Evolutionary conservation across 805 yeast genomes (phyloP), one percentile per base, ranked within the genome.

Genomic region (Cyberlindnera mrakii): DNA sequence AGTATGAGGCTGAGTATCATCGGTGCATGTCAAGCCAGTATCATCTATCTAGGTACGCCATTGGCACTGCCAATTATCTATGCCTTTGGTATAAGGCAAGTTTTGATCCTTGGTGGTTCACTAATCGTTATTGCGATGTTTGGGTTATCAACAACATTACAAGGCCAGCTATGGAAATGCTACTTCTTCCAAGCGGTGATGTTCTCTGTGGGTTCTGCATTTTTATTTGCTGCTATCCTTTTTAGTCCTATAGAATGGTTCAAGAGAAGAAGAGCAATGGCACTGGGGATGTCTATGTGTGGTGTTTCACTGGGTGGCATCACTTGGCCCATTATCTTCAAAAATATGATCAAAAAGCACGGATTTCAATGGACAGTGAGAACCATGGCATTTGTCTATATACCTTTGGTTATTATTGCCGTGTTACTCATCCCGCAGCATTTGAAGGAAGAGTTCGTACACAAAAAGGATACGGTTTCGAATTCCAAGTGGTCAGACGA

Each of bases 201-300:
- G 43, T 51, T 50, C 40, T 41, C 55, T 3, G 23, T 54, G 15
- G 58, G 58, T 4, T 33, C 43, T 8, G 78, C 84, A 0, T 53
- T 78, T 7, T 62, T 78, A 30, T 74, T 77, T 39, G 66, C 80
- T 5, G 81, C 89, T 0, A 77, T 76, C 6, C 63, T 80, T 31
- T 71, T 78, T 8, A 60, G 82, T 7, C 56, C 84, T 17, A 85
- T 87, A 0, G 88, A 81, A 43, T 83, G 85, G 82, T 84, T 84
- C 60, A 63, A 75, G 35, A 77, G 72, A 48, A 78, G 67, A 46
- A 68, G 89, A 52, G 80, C 82, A 1, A 59, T 68, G 15, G 77
- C 79, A 1, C 55, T 70, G 50, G 80, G 81, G 10, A 57, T 72
- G 18, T 64, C 72, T 3, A 56, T 68, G 19, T 58, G 71, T 23